Conservation (phyloP, 2,329 filamentous ascomycete species). For the Fusarium scirpi region DNA sequence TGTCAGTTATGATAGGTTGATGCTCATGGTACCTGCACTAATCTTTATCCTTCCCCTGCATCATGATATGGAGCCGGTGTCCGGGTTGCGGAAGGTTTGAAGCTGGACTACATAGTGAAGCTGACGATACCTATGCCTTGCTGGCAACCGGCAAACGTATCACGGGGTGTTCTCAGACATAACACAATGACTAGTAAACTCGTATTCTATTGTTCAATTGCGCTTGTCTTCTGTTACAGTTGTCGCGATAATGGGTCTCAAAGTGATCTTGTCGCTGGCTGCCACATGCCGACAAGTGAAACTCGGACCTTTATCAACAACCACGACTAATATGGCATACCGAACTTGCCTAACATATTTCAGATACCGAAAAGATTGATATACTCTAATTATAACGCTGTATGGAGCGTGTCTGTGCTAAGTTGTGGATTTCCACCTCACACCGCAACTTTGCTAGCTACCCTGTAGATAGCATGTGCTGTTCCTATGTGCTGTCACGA, state of each 20-base stretch:
- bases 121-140: background rate
- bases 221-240: background rate
- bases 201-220: background rate
- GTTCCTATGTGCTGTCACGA: background rate
- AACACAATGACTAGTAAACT: background rate
- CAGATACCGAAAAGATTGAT: background rate
- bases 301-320: background rate
- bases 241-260: background rate
- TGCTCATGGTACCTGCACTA: slow-evolving; percentile 43
- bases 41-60: slow-evolving; percentile 33
- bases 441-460: slow-evolving; percentile 5
- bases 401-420: background rate
- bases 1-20: slow-evolving; percentile 29
- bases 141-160: background rate
- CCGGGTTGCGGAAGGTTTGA: slow-evolving; percentile 1
- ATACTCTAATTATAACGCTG: background rate
- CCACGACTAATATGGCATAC: background rate
- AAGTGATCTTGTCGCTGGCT: background rate
- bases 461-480: background rate
- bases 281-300: background rate
- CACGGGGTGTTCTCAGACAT: background rate
- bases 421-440: slow-evolving; percentile 5
- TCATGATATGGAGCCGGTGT: slow-evolving; percentile 29
- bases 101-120: background rate
- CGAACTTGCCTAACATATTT: background rate